Evolutionary conservation across 495 filamentous ascomycete species (phyloP), one percentile per base, ranked within the genome.

Genomic region (Hypoxylon subgilvum): DNA sequence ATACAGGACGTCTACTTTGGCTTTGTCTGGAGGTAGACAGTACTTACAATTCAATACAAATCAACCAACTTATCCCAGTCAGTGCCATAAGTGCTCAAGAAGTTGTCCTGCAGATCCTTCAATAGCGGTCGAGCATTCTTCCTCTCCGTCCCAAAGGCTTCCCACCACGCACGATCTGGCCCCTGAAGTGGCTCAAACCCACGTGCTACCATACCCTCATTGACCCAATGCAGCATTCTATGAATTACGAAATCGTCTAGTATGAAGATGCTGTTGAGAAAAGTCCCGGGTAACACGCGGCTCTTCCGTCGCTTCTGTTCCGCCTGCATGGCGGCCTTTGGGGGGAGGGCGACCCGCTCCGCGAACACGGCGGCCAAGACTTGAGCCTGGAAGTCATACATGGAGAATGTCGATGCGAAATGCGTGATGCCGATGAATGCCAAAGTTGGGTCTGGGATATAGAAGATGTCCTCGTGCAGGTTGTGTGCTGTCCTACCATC

Each of bases 401-500:
- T 71, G 0, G 84, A 81, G 52, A 88, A 88, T 0, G 84, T 84
- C 0, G 83, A 82, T 0, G 80, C 81, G 38, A 84, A 79, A 64
- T 82, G 84, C 0, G 84, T 79, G 0, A 85, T 74, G 0, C 86
- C 85, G 6, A 88, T 71, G 57, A 88, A 87, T 0, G 76, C 76
- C 10, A 88, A 63, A 0, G 83, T 80, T 0, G 86, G 84, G 46
- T 88, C 84, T 0, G 79, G 76, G 35, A 87, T 87, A 59, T 85
- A 88, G 62, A 87, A 87, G 2, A 88, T 81, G 54, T 88, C 84
- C 32, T 81, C 80, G 69, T 88, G 81, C 3, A 88, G 57, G 60
- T 90, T 88, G 63, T 88, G 85, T n/a, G 85, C 64, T 63, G 84
- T 84, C 2, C 74, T 78, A 0, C 86, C 86, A 48, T 88, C 82